Evolutionary conservation across 148 eudicot species (phyloP).

Genomic region (Gaultheria prostrata): DNA sequence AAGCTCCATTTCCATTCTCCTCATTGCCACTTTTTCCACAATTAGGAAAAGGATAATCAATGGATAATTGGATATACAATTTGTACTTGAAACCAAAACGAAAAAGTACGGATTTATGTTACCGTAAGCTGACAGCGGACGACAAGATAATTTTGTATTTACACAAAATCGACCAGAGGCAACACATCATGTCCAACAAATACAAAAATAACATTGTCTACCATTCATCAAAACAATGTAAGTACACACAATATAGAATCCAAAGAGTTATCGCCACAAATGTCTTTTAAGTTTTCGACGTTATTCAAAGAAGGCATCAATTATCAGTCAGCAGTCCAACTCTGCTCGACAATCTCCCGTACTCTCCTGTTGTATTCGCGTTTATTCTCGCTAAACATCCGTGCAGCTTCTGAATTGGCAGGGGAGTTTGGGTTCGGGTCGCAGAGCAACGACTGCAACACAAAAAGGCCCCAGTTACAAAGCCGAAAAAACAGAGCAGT

Average conservation of each 20-base stretch:
- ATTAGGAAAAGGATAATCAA: background rate
- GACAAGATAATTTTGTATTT: background rate
- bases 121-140: background rate
- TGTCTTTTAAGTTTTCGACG: background rate
- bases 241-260: constrained; percentile 2
- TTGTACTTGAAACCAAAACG: background rate
- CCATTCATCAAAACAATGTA: background rate
- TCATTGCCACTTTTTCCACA: background rate
- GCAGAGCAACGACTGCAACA: constrained; percentile 51
- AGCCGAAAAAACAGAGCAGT: background rate
- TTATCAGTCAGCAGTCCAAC: constrained; percentile 58
- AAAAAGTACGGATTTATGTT: background rate
- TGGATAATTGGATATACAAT: background rate
- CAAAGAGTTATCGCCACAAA: constrained; percentile 18
- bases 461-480: background rate
- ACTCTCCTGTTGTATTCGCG: constrained; percentile 54
- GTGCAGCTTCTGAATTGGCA: constrained; percentile 67
- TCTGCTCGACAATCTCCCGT: constrained; percentile 36
- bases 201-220: background rate
- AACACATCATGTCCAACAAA: background rate
- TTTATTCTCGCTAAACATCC: constrained; percentile 59
- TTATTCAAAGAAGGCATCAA: constrained; percentile 9
- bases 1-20: background rate
- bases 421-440: constrained; percentile 69
- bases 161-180: background rate